Evolutionary conservation across 31 red algal species (phyloP), one percentile per base, ranked within the genome.

Genomic region (Asparagopsis taxiformis): DNA sequence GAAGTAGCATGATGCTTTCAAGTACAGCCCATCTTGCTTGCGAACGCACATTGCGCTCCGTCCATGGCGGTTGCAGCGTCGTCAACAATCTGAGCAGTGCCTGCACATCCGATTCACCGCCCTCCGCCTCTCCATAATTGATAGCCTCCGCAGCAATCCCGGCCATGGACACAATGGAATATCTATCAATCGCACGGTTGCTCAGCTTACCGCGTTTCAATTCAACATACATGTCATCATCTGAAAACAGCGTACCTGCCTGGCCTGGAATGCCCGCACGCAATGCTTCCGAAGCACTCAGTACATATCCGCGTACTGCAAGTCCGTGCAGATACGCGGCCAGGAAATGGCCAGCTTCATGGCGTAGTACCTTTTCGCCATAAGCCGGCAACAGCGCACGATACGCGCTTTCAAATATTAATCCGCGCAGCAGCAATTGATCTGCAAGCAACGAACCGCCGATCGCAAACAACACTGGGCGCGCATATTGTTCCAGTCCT

Each of bases 121-220:
- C 89, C 44, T 85, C 72, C 7, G 89, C 89, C 59, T 93, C 81
- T 31, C 89, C 89, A 52, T 71, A 93, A 59, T 54, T 25, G 13
- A 93, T 59, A 7, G 81, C 89, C 83, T 93, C 89, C 31, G 89
- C 89, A 36, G 89, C 89, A 71, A 93, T 85, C 24, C 89, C 89
- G 5, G 55, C 89, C 89, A 89, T 89, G n/a, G 54, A 9, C 31
- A 89, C 84, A 7, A 79, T 60, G 41, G 75, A 71, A 34, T 33
- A 89, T 0, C 73, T 38, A 13, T 89, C 84, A 1, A 89, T 58
- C 24, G 56, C 36, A 0, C 41, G 3, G 20, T 16, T 25, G 1
- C 16, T 72, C 24, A 89, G 43, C 8, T 44, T 37, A 9, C 76
- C 68, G 20, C 51, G 17, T 21, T 20, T 55, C 57, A 93, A 51